These are phyloP conservation scores for Paraphoma chrysanthemicola DNA, from an alignment of 2,329 filamentous ascomycete species.

Conservation along the genomic window DNA sequence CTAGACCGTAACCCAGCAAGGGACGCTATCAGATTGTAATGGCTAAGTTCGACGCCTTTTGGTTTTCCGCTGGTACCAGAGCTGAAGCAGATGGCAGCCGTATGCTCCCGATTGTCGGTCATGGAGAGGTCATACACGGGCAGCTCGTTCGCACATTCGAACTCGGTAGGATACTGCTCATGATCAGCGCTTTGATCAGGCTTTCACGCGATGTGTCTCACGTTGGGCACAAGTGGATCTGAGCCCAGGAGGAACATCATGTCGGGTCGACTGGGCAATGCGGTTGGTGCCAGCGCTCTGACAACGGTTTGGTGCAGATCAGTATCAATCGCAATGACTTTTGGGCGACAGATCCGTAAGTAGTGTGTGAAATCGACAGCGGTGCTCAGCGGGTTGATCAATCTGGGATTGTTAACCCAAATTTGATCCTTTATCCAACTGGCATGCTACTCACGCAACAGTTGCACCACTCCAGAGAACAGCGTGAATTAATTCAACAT, in stretches of 20 bases:
- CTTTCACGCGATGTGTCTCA: background rate
- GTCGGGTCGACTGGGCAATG: background rate
- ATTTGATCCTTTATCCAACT: background rate
- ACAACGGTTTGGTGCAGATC: background rate
- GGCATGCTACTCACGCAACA: slow-evolving; percentile 12
- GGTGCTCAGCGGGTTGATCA: background rate
- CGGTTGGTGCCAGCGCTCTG: background rate
- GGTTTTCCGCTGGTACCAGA: slow-evolving; percentile 36
- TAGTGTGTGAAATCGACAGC: background rate
- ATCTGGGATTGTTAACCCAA: background rate
- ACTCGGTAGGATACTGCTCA: background rate
- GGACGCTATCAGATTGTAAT: slow-evolving; percentile 37
- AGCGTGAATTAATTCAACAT: slow-evolving; percentile 23
- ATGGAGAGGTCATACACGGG: background rate
- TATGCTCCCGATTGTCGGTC: background rate
- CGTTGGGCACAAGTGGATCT: background rate
- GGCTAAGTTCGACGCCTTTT: slow-evolving; percentile 24
- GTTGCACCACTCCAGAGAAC: slow-evolving; percentile 23
- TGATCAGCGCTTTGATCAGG: background rate
- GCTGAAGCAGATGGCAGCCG: slow-evolving; percentile 26
- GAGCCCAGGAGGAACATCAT: background rate
- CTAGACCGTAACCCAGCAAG: slow-evolving; percentile 14
- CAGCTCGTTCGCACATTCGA: background rate
- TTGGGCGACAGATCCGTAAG: background rate
- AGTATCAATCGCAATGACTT: background rate